phyloP scores from a whole-genome alignment of 768 basidiomycete genomes.

The Favolaschia claudopus region DNA sequence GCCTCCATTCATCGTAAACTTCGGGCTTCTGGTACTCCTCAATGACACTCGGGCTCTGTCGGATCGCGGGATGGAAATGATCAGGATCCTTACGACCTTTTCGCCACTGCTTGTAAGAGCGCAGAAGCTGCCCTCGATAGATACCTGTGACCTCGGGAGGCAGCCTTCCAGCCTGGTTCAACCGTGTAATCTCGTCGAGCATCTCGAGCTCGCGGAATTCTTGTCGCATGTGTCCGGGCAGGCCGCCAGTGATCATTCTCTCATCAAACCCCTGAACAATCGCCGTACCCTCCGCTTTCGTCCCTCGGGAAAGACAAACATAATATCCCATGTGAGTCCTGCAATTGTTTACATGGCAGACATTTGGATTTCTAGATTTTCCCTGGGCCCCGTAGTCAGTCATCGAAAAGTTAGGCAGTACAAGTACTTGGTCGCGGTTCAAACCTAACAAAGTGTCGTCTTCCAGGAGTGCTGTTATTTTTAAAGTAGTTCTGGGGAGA shows the following conservation, averaged over 20 bases:
- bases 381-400: slow-evolving; percentile 1
- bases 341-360: slow-evolving; percentile 27
- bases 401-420: background rate
- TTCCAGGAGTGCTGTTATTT: slow-evolving; percentile 9
- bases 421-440: background rate
- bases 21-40: too few relatives aligned
- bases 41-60: too few relatives aligned
- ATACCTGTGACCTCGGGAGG: slow-evolving; percentile 18
- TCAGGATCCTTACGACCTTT: too few relatives aligned
- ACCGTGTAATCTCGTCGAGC: slow-evolving; percentile 42
- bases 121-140: too few relatives aligned
- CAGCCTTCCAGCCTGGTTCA: slow-evolving; percentile 31
- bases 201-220: slow-evolving; percentile 44
- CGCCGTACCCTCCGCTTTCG: slow-evolving; percentile 29
- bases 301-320: slow-evolving; percentile 38
- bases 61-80: too few relatives aligned
- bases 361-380: background rate
- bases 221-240: slow-evolving; percentile 37
- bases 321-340: slow-evolving; percentile 37
- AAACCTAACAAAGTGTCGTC: background rate
- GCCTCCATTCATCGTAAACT: too few relatives aligned
- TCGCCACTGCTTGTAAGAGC: too few relatives aligned
- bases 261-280: slow-evolving; percentile 36
- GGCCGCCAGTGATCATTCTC: slow-evolving; percentile 32
- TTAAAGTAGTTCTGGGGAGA: slow-evolving; percentile 3